Evolutionary conservation across 2,329 filamentous ascomycete genomes (phyloP), one percentile per base, ranked within the genome.

Genomic region (Sporothrix globosa): DNA sequence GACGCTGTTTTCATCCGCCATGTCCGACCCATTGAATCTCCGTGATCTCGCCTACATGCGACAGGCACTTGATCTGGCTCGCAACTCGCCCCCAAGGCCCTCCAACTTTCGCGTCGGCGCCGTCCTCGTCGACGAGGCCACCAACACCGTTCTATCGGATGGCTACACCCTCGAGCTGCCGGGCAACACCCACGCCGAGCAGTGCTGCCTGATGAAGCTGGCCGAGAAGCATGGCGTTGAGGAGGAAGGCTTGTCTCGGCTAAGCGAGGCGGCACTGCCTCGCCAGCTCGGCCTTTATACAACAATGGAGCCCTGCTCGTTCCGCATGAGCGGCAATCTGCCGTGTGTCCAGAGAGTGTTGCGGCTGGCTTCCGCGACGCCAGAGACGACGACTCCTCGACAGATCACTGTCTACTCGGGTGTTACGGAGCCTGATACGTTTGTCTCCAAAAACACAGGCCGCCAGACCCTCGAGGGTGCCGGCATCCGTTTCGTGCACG

Each of bases 111-210:
- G 95, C 72, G 94, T 99, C 27, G 96, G 96, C 54, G 96, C 96
- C n/a, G 80, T 97, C n/a, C 85, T 98, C 52, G 85, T 96, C 24
- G 84, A 88, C 81, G 84, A 82, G 48, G 85, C 88, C 75, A 78
- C 81, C 6, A 41, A 54, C 9, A 24, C 17, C 2, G 41, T 68
- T 3, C 41, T 72, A 4, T 58, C 70, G 5, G 52, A 17, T 5
- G 71, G 96, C 69, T 98, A 95, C 82, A 97, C 96, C 0, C 86
- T 97, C 71, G 95, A 99, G 80, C 88, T 94, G 4, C 85, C 89
- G 0, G 96, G 95, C 54, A 99, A 99, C 81, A 98, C 96, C 0
- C 96, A 99, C 77, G 96, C 96, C 3, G 96, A 99, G 78, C 93
- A 99, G 81, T 95, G 91, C 79, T 97, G 93, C 77, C 86, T 99